Evolutionary conservation across 148 eudicot species (phyloP).

Genomic region (Diospyros kaki): DNA sequence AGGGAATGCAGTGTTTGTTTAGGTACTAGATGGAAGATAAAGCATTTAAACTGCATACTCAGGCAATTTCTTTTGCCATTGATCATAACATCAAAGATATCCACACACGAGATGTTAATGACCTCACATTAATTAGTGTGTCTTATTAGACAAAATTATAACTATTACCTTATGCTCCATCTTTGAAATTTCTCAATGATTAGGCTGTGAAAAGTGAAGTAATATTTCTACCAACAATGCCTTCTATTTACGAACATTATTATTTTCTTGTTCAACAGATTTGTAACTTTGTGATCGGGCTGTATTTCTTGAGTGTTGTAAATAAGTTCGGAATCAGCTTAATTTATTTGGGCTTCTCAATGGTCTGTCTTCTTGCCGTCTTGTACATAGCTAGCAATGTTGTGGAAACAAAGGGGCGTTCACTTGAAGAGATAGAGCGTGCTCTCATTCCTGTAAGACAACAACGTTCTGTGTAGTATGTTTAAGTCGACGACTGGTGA

Average conservation of each 20-base stretch:
- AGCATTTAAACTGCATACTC: not conserved
- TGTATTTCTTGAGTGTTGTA: slow-evolving; percentile 90
- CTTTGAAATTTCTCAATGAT: not conserved
- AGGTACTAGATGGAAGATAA: not conserved
- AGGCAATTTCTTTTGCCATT: not conserved
- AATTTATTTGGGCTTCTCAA: slow-evolving; percentile 84
- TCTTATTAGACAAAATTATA: not conserved
- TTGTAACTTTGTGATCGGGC: slow-evolving; percentile 79
- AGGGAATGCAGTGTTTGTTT: not conserved
- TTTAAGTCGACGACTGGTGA: too few relatives aligned
- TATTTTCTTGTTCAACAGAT: slow-evolving; percentile 40
- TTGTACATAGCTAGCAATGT: slow-evolving; percentile 75
- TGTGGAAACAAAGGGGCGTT: slow-evolving; percentile 96
- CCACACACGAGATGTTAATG: not conserved
- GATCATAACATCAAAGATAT: not conserved
- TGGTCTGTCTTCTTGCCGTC: slow-evolving; percentile 67
- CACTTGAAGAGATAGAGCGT: slow-evolving; percentile 92
- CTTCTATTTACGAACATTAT: not conserved
- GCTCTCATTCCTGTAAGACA: slow-evolving; percentile 55
- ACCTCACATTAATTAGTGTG: not conserved
- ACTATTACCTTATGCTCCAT: not conserved
- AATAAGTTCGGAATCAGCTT: slow-evolving; percentile 83
- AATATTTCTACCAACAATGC: not conserved
- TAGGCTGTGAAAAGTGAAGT: not conserved
- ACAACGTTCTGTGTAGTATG: not conserved